These are phyloP conservation scores for Thinopyrum elongatum DNA, from an alignment of 176 grass and related monocot species.

Conservation along the genomic window DNA sequence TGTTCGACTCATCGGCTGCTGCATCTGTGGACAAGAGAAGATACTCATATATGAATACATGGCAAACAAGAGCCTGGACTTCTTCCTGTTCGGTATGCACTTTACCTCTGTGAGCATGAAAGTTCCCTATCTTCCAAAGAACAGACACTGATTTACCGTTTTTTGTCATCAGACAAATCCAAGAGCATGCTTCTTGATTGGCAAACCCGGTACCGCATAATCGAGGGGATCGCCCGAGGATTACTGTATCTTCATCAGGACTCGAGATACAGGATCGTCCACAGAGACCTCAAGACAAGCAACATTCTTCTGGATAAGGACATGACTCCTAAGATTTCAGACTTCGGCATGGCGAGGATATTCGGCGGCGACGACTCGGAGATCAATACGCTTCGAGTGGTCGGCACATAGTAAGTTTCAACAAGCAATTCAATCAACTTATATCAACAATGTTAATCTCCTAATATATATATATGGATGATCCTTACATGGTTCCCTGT, in stretches of 20 bases:
- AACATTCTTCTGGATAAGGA: slow-evolving; percentile 78
- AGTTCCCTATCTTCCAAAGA: background rate
- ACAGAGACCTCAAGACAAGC: slow-evolving; percentile 74
- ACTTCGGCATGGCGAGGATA: slow-evolving; percentile 83
- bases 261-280: slow-evolving; percentile 72
- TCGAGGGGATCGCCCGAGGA: slow-evolving; percentile 64
- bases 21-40: slow-evolving; percentile 60
- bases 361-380: slow-evolving; percentile 49
- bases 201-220: slow-evolving; percentile 65
- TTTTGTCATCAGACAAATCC: slow-evolving; percentile 44
- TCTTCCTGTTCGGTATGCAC: slow-evolving; percentile 49
- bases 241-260: slow-evolving; percentile 83
- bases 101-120: background rate
- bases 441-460: background rate
- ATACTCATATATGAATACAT: slow-evolving; percentile 77
- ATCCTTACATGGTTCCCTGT: background rate
- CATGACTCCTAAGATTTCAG: slow-evolving; percentile 79
- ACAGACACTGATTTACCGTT: slow-evolving; percentile 2
- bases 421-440: background rate
- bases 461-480: background rate
- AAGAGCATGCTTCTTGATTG: slow-evolving; percentile 49
- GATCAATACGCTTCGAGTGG: slow-evolving; percentile 65
- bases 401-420: slow-evolving; percentile 71
- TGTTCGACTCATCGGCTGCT: slow-evolving; percentile 63
- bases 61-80: slow-evolving; percentile 74